Conservation (phyloP, 495 filamentous ascomycete genomes). For the Penicillium daleae region DNA sequence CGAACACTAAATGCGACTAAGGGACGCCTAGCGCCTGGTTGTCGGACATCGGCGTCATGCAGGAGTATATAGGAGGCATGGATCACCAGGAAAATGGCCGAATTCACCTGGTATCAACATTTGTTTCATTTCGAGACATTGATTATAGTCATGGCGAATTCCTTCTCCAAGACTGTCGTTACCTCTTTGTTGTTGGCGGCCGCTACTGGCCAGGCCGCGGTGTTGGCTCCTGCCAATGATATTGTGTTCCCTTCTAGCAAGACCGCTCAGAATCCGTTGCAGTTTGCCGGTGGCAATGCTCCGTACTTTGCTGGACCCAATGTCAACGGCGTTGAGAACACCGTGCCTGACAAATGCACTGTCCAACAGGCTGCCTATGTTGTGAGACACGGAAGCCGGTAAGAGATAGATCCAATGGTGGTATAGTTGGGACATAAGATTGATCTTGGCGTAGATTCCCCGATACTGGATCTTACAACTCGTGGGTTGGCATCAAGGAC, state of each 20-base stretch:
- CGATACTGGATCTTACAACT: slow-evolving; percentile 55
- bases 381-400: slow-evolving; percentile 60
- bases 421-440: not conserved
- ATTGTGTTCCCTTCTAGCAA: slow-evolving; percentile 41
- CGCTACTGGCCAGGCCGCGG: slow-evolving; percentile 7
- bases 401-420: slow-evolving; percentile 15
- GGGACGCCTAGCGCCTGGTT: slow-evolving; percentile 14
- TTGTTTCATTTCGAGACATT: not conserved
- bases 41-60: not conserved
- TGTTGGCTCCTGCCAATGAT: slow-evolving; percentile 42
- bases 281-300: slow-evolving; percentile 56
- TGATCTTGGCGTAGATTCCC: slow-evolving; percentile 31
- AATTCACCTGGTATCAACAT: not conserved
- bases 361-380: slow-evolving; percentile 59
- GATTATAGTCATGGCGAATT: not conserved
- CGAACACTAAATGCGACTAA: slow-evolving; percentile 18
- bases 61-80: slow-evolving; percentile 6
- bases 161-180: slow-evolving; percentile 11
- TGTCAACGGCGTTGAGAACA: slow-evolving; percentile 52
- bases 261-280: slow-evolving; percentile 36
- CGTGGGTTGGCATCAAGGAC: slow-evolving; percentile 51
- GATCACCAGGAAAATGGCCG: not conserved
- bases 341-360: slow-evolving; percentile 52
- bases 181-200: slow-evolving; percentile 18
- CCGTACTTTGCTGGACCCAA: slow-evolving; percentile 61